phyloP scores from a whole-genome alignment of 163 green algal species.

The Coccomyxa subellipsoidea region DNA sequence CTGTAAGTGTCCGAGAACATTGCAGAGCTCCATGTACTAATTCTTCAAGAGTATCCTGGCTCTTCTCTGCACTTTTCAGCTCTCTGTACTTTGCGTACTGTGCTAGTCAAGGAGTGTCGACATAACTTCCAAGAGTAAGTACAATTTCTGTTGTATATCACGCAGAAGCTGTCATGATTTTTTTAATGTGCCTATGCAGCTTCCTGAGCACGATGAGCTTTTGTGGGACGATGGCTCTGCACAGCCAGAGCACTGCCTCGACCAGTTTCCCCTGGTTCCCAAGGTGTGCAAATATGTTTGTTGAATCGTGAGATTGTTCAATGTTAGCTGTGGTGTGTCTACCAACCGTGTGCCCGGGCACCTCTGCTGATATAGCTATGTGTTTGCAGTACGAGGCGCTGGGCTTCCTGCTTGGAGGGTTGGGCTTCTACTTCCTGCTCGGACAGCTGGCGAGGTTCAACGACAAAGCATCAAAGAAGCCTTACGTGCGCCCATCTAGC shows the following conservation, averaged over 20 bases:
- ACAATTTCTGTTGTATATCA: no score
- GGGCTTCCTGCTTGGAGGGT: background rate
- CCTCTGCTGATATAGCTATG: no score
- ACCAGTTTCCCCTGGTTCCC: conserved; percentile 28
- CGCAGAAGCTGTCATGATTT: background rate
- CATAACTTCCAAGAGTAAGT: no score
- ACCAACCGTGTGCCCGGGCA: background rate
- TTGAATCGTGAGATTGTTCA: no score
- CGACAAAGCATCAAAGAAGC: conserved; percentile 33
- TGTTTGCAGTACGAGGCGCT: background rate
- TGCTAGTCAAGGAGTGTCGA: no score
- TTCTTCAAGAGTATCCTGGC: no score
- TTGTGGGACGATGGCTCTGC: conserved; percentile 53
- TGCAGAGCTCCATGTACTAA: no score
- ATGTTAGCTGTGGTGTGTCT: background rate
- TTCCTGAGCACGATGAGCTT: conserved; percentile 52
- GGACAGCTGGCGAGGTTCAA: conserved; percentile 13
- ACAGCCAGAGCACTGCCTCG: conserved; percentile 50
- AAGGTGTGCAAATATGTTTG: background rate
- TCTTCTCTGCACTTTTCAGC: no score
- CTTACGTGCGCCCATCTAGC: background rate
- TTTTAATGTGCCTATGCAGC: conserved; percentile 22
- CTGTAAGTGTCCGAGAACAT: no score
- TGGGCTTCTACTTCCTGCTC: conserved; percentile 11
- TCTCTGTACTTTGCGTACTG: no score